Base-by-base conservation (phyloP, 2,329 filamentous ascomycete genomes). In the Boeremia lycopersici region DNA sequence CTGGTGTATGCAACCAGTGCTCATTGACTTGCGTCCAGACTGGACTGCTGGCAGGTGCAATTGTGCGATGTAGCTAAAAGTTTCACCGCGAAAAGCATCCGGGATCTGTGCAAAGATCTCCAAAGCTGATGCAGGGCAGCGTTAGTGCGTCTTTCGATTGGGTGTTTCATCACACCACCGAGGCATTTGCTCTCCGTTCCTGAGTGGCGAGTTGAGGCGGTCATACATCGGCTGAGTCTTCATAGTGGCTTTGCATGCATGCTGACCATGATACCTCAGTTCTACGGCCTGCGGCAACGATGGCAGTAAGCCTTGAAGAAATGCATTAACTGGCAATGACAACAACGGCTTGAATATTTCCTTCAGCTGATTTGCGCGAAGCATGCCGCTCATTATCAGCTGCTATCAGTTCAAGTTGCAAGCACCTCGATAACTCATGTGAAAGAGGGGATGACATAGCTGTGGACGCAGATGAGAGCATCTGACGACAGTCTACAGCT, bases 131-230 rank as follows among this genome's bases (percentile, higher is more conserved):
- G 52, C 45, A 48, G 45, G 51, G 40, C 25, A 30, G 34, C 31
- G 38, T 45, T 54, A 54, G 51, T 41, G 45, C 28, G 29, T 26
- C 34, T 4, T 10, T 43, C 35, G 45, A 49, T 54, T 41, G 29
- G 40, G 17, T 41, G 40, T 38, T 53, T 23, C 13, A 44, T 53
- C 36, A 42, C 29, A 42, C 36, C 30, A 44, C 52, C 45, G 29
- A 40, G 15, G 33, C 50, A 46, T 44, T 40, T 38, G 45, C 30
- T 29, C 29, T 47, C 23, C 45, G 45, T 49, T 49, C 52, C 52
- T 54, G 51, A 44, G 52, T 54, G 52, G 52, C 52, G 45, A 54
- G 29, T 44, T 36, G 35, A n/a, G 34, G 41, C 46, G 40, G 52
- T 54, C 45, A 49, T 54, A 31, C 25, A 49, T 28, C 45, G 45